Conservation (phyloP, 768 basidiomycete genomes). For the Pisolithus sp. region DNA sequence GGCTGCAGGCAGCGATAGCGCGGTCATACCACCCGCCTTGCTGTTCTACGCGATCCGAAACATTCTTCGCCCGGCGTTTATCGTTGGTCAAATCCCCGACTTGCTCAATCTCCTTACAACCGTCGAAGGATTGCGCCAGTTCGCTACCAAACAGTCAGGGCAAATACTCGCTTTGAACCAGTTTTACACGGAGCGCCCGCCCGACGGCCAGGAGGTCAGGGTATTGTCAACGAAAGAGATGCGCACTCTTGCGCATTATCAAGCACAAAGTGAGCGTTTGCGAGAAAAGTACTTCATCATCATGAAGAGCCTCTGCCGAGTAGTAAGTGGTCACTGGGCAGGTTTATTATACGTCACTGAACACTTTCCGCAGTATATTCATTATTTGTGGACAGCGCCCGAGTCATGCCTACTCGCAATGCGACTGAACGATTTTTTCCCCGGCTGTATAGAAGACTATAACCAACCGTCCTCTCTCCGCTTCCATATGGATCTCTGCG, state of each 20-base stretch:
- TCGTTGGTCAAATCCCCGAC: slow-evolving; percentile 26
- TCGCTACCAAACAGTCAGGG: slow-evolving; percentile 9
- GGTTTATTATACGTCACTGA: neutral
- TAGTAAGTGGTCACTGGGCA: slow-evolving; percentile 9
- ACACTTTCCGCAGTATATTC: slow-evolving; percentile 16
- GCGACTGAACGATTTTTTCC: slow-evolving; percentile 23
- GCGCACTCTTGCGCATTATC: slow-evolving; percentile 5
- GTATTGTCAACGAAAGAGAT: slow-evolving; percentile 16
- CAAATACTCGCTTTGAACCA: slow-evolving; percentile 22
- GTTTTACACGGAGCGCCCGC: slow-evolving; percentile 13
- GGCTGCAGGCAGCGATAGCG: neutral
- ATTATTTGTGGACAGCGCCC: slow-evolving; percentile 23
- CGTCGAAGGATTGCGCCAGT: slow-evolving; percentile 19
- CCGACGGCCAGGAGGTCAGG: slow-evolving; percentile 6
- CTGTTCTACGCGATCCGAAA: slow-evolving; percentile 24
- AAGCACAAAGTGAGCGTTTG: slow-evolving; percentile 7
- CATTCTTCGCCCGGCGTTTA: slow-evolving; percentile 23
- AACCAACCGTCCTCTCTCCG: slow-evolving; percentile 13
- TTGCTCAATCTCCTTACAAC: slow-evolving; percentile 18
- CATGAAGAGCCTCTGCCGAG: slow-evolving; percentile 13
- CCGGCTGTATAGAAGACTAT: slow-evolving; percentile 14
- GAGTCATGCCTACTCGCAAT: slow-evolving; percentile 19
- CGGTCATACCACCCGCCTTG: slow-evolving; percentile 10
- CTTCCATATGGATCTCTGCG: slow-evolving; percentile 20
- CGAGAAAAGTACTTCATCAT: slow-evolving; percentile 21